Percentiles rank a stretch among this genome's conserved stretches.
Conservation (phyloP, 768 basidiomycete genomes). For the Pleurotus platypus region DNA sequence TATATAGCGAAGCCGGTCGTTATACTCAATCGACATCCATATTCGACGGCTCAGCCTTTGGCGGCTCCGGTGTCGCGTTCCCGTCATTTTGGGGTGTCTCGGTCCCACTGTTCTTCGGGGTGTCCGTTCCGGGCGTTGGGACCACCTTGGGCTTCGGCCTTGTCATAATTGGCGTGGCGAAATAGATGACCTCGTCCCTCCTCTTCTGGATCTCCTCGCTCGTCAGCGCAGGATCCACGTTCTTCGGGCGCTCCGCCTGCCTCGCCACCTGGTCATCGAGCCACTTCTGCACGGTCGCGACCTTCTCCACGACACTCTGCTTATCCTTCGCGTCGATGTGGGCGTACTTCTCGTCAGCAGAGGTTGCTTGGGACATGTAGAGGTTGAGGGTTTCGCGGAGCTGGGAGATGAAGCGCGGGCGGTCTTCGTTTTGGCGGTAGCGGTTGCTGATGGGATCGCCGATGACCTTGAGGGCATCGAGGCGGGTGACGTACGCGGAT, state of each 20-base stretch:
- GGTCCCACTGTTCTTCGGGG: constrained; percentile 58
- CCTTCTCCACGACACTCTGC: constrained; percentile 82
- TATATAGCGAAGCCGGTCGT: too few relatives aligned
- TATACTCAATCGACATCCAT: constrained; percentile 79
- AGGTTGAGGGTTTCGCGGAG: constrained; percentile 87
- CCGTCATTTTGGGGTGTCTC: constrained; percentile 46
- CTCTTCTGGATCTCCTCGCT: constrained; percentile 84
- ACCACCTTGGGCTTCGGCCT: constrained; percentile 88
- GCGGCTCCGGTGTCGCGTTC: constrained; percentile 28
- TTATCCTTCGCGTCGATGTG: constrained; percentile 92
- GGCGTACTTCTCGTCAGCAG: constrained; percentile 77
- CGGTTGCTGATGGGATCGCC: constrained; percentile 87
- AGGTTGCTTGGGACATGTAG: constrained; percentile 82
- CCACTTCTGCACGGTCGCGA: constrained; percentile 91
- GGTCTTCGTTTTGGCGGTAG: constrained; percentile 79
- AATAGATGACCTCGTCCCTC: constrained; percentile 89
- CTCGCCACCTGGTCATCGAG: constrained; percentile 86
- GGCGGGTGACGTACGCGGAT: constrained; percentile 84
- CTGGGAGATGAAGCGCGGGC: constrained; percentile 64
- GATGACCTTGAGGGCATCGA: constrained; percentile 79
- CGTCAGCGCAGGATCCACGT: constrained; percentile 80
- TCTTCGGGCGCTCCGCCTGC: constrained; percentile 88
- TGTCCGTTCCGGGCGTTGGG: constrained; percentile 47
- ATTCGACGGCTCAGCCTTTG: constrained; percentile 54
- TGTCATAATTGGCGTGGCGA: constrained; percentile 85